Percentiles rank a stretch among this genome's conserved stretches.
Evolutionary conservation across 192 early-diverging fungal species (phyloP).

Genomic region (Coemansia sp.): DNA sequence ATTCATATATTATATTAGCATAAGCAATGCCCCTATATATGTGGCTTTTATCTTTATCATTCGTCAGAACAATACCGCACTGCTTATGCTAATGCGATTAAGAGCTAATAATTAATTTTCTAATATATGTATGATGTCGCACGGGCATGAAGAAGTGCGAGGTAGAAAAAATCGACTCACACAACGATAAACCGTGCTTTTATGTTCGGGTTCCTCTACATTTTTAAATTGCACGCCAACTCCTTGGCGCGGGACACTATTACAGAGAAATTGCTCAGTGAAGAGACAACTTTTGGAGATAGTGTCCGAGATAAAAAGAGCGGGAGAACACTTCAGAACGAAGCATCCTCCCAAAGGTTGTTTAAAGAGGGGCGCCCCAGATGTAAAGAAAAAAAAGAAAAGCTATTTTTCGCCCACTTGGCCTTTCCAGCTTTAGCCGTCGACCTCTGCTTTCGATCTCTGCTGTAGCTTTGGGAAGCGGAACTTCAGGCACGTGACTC

Average conservation of each 20-base stretch:
- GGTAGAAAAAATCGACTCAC: slow-evolving; percentile 3
- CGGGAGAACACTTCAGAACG: slow-evolving; percentile 31
- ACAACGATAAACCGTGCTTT: slow-evolving; percentile 41
- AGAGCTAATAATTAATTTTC: not conserved
- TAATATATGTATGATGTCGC: slow-evolving; percentile 22
- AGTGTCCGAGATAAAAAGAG: slow-evolving; percentile 8
- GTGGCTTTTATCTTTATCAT: not conserved
- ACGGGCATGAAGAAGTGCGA: slow-evolving; percentile 42
- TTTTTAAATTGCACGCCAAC: slow-evolving; percentile 29
- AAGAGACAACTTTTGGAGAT: slow-evolving; percentile 1
- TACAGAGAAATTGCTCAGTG: not conserved
- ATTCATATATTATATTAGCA: not conserved
- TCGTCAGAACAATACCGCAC: not conserved
- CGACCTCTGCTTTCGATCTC: not conserved
- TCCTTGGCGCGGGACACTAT: slow-evolving; percentile 46
- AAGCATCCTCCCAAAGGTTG: slow-evolving; percentile 10
- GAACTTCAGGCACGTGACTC: not conserved
- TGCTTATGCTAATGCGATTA: not conserved
- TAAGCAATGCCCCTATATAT: not conserved
- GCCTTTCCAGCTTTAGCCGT: not conserved
- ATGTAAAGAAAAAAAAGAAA: slow-evolving; percentile 4
- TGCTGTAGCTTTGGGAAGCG: not conserved
- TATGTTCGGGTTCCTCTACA: slow-evolving; percentile 25
- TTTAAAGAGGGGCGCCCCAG: not conserved
- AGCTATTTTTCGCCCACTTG: not conserved